phyloP scores from a whole-genome alignment of 169 alveolate species.

The Plasmodium relictum region DNA sequence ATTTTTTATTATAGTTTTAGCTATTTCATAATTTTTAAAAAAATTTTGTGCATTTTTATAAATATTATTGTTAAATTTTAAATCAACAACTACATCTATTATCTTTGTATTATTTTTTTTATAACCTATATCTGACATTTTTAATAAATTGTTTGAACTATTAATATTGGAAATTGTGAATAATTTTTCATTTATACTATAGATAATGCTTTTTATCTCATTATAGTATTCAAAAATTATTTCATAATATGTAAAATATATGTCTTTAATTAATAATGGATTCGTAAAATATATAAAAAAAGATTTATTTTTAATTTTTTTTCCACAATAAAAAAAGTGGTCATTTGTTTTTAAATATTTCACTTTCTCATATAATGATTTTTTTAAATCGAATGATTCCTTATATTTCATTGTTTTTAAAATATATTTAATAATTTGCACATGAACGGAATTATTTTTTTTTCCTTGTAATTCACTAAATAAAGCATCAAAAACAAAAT shows the following conservation, averaged over 20 bases:
- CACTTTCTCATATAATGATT: neutral
- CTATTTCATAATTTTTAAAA: slow-evolving; percentile 36
- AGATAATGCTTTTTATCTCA: slow-evolving; percentile 25
- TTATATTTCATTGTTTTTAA: slow-evolving; percentile 23
- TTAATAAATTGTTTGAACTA: slow-evolving; percentile 22
- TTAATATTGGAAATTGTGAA: slow-evolving; percentile 22
- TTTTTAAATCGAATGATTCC: slow-evolving; percentile 5
- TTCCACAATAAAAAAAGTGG: neutral
- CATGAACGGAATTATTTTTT: slow-evolving; percentile 21
- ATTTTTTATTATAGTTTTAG: slow-evolving; percentile 25
- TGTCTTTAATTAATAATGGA: slow-evolving; percentile 42
- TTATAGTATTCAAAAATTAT: neutral
- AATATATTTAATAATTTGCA: slow-evolving; percentile 18
- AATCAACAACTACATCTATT: slow-evolving; percentile 28
- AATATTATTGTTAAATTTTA: slow-evolving; percentile 15
- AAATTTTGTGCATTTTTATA: slow-evolving; percentile 35
- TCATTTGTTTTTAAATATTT: slow-evolving; percentile 9
- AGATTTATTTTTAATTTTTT: slow-evolving; percentile 12
- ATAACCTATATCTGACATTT: slow-evolving; percentile 46
- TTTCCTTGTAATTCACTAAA: slow-evolving; percentile 33
- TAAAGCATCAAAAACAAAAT: slow-evolving; percentile 14
- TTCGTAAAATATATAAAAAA: slow-evolving; percentile 19
- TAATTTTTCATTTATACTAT: slow-evolving; percentile 16
- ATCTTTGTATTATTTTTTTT: slow-evolving; percentile 6
- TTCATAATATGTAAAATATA: slow-evolving; percentile 13